A percentile compares a stretch with the other conserved stretches of the same genome.
These are phyloP conservation scores for Pleurotus pulmonarius DNA, from an alignment of 768 basidiomycete genomes.

Conservation along the genomic window DNA sequence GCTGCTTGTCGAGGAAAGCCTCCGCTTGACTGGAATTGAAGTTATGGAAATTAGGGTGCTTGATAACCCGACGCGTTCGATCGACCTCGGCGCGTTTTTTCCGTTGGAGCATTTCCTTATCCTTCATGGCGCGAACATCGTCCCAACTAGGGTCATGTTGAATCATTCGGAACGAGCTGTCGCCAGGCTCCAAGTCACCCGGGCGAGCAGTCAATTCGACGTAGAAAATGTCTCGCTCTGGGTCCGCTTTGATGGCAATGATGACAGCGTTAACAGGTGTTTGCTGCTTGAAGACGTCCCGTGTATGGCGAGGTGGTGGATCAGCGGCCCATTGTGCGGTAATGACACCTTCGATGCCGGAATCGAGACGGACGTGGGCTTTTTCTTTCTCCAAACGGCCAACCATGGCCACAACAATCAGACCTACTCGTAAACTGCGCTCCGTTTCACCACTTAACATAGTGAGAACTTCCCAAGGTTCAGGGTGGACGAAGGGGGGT, in stretches of 20 bases:
- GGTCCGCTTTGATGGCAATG: constrained; percentile 62
- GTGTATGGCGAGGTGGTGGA: constrained; percentile 29
- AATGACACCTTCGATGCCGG: constrained; percentile 86
- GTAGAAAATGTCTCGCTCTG: constrained; percentile 56
- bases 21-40: constrained; percentile 90
- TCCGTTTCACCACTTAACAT: constrained; percentile 95
- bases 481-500: constrained; percentile 56
- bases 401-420: constrained; percentile 77
- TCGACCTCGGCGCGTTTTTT: constrained; percentile 86
- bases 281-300: constrained; percentile 63
- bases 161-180: constrained; percentile 57
- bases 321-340: constrained; percentile 56
- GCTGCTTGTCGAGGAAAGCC: constrained; percentile 81
- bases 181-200: constrained; percentile 57
- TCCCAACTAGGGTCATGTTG: constrained; percentile 65
- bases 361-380: constrained; percentile 80
- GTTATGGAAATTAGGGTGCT: constrained; percentile 98
- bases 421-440: constrained; percentile 69
- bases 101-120: constrained; percentile 67
- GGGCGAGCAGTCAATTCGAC: constrained; percentile 75
- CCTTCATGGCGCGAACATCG: constrained; percentile 55
- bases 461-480: constrained; percentile 79
- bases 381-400: constrained; percentile 47
- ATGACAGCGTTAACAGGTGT: constrained; percentile 81
- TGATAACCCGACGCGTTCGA: constrained; percentile 79